Evolutionary conservation across 192 early-diverging fungal genomes (phyloP).

Genomic region (Obelidium mucronatum): DNA sequence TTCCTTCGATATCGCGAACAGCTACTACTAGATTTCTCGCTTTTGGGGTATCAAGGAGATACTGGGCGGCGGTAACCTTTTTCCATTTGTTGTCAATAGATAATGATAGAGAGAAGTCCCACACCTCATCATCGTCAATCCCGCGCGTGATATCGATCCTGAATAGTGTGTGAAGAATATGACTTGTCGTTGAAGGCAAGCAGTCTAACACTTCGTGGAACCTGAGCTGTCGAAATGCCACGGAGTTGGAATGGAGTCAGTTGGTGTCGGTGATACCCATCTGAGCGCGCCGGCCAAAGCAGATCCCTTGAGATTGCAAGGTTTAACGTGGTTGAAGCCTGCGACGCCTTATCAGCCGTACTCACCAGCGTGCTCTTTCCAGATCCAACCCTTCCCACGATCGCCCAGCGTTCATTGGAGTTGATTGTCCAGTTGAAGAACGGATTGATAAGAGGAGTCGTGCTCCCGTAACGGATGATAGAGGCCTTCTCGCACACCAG

Average conservation of each 20-base stretch:
- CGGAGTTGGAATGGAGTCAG: constrained; percentile 8
- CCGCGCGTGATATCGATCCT: constrained; percentile 57
- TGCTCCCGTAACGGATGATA: constrained; percentile 1
- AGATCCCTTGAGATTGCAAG: neutral
- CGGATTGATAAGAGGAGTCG: neutral
- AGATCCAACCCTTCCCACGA: constrained; percentile 43
- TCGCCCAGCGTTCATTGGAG: constrained; percentile 19
- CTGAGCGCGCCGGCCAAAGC: constrained; percentile 38
- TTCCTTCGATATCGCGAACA: neutral
- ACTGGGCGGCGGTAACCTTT: constrained; percentile 22
- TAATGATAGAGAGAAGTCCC: constrained; percentile 19
- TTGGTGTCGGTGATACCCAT: constrained; percentile 41
- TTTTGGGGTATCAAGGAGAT: neutral
- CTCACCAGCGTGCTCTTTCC: constrained; percentile 59
- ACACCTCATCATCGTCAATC: constrained; percentile 43
- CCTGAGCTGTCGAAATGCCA: constrained; percentile 7
- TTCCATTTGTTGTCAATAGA: neutral
- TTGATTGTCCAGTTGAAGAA: constrained; percentile 9
- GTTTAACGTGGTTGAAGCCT: constrained; percentile 11
- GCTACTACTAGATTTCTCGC: neutral
- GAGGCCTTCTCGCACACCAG: constrained; percentile 1
- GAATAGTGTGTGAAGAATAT: constrained; percentile 47
- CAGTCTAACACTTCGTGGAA: constrained; percentile 40
- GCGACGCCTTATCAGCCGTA: constrained; percentile 12
- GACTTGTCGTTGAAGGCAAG: constrained; percentile 39